These are phyloP conservation scores for Tilletia walkeri DNA, from an alignment of 1,284 basidiomycete genomes.

Conservation along the genomic window DNA sequence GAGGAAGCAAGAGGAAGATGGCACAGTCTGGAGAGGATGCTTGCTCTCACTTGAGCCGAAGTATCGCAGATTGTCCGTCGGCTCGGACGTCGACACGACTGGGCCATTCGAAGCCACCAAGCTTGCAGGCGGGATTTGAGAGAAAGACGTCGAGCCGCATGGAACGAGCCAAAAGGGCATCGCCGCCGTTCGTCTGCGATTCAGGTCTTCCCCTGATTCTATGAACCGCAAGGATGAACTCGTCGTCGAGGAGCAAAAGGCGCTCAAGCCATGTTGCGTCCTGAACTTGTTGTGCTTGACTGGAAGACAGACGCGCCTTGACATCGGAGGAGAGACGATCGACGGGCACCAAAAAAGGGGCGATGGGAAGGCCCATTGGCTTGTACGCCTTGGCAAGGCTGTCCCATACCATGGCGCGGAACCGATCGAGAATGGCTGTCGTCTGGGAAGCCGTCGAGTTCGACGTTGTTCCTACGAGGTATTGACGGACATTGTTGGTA, in stretches of 20 bases:
- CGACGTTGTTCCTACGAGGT: neutral
- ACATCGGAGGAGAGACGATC: neutral
- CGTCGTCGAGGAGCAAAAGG: neutral
- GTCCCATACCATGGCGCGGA: neutral
- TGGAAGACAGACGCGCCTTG: neutral
- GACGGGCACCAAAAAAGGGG: neutral
- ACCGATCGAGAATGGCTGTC: neutral
- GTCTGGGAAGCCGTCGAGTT: neutral
- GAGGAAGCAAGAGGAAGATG: too few species aligned
- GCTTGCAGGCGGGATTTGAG: neutral
- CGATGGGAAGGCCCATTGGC: neutral
- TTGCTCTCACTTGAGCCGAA: neutral
- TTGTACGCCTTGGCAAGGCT: neutral
- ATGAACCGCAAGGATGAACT: neutral
- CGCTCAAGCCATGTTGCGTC: neutral
- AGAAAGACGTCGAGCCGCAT: neutral
- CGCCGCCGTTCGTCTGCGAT: neutral
- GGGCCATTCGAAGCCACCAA: neutral
- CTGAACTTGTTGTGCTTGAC: neutral
- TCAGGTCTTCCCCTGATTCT: neutral
- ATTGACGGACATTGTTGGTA: neutral
- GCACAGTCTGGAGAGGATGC: too few species aligned
- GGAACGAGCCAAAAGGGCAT: neutral
- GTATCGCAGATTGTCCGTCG: neutral
- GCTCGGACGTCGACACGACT: neutral